Base-by-base conservation (phyloP, 2,329 filamentous ascomycete species). In the Colletotrichum endophyticum region DNA sequence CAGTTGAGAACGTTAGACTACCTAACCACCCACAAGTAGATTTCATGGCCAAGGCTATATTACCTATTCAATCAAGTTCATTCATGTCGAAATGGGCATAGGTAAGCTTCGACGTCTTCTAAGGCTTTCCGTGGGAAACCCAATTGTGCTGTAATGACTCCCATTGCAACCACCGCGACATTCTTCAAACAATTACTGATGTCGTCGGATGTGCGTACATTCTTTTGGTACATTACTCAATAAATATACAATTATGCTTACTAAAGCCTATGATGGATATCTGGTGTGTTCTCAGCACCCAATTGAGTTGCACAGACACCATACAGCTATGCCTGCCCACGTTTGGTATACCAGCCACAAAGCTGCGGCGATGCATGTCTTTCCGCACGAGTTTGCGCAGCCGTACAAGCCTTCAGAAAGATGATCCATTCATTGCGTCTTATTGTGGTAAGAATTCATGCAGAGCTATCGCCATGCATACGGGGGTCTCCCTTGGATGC, bases 101-200 rank as follows among this genome's bases (percentile, higher is more conserved):
- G 11, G 11, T 22, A 1, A 13, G 44, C 3, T 13, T 7, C 19
- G 19, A 49, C 19, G 44, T 49, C 44, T 49, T n/a, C 1, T 12
- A 13, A 49, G n/a, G 3, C 9, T 22, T 49, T 49, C 11, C 4
- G 2, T 13, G n/a, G n/a, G n/a, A 4, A 49, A 0, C 1, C 2
- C 11, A 12, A 1, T 49, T 22, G n/a, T 13, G 44, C 44, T 22
- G n/a, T 13, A 0, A 49, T n/a, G 1, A 13, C 44, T 49, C 9
- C 11, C 11, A 13, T 13, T 36, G 0, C 44, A 12, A 13, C n/a
- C 44, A 22, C n/a, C 44, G n/a, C 0, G 11, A 3, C 44, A 4
- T 49, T 49, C 44, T 49, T 49, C 11, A 49, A 0, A 49, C 1
- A 22, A 7, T 1, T 22, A 49, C 44, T 49, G 19, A 13, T 8